Evolutionary conservation across 768 basidiomycete genomes (phyloP).

Genomic region (Amanita pseudoporphyria): DNA sequence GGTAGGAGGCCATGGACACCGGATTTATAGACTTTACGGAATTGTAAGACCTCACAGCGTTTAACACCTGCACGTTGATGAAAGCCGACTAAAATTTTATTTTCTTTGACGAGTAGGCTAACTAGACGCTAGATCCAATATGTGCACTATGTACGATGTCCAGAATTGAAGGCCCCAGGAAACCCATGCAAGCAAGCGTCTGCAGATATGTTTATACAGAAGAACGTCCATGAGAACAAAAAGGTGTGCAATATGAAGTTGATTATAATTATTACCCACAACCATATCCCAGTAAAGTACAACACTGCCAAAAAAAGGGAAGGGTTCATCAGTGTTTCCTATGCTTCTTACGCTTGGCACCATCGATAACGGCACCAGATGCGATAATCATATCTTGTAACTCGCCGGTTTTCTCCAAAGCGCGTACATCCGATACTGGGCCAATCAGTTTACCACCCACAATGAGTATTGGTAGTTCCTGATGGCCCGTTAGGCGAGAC

Average conservation of each 20-base stretch:
- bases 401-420: constrained; percentile 38
- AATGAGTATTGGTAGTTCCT: constrained; percentile 57
- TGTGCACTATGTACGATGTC: no score
- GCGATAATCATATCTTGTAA: constrained; percentile 37
- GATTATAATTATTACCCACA: neutral
- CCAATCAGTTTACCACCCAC: constrained; percentile 55
- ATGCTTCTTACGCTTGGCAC: constrained; percentile 44
- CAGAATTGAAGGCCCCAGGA: neutral
- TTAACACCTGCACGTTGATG: no score
- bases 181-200: neutral
- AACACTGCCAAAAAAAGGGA: neutral
- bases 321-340: constrained; percentile 19
- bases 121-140: no score
- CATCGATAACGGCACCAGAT: constrained; percentile 51
- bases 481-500: constrained; percentile 42
- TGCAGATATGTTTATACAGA: neutral
- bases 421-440: constrained; percentile 40
- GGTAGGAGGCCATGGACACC: no score
- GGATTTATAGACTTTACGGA: no score
- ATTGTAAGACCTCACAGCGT: no score
- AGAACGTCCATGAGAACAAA: neutral
- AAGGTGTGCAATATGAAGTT: neutral
- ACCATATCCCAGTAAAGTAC: neutral
- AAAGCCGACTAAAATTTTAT: no score
- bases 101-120: no score